Evolutionary conservation across 345 rosid genomes (phyloP).

Genomic region (Eutrema yunnanense): DNA sequence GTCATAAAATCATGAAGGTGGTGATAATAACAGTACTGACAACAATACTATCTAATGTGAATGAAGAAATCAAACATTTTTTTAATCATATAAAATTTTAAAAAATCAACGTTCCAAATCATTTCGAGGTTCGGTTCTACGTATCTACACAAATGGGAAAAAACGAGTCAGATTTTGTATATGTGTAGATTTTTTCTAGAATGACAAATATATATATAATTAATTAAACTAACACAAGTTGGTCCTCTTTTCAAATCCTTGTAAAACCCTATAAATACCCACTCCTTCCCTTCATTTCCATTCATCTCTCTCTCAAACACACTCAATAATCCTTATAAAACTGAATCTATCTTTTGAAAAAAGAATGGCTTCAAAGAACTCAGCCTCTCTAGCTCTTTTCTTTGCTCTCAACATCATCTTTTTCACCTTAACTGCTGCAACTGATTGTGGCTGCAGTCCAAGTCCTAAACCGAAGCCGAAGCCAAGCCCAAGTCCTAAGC

Average conservation of each 20-base stretch:
- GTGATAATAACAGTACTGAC: not conserved
- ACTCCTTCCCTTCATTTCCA: not conserved
- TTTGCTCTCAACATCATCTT: conserved; percentile 22
- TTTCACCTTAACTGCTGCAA: conserved; percentile 21
- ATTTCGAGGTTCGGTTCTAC: not conserved
- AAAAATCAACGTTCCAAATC: not conserved
- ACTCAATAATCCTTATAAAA: not conserved
- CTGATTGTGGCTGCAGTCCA: conserved; percentile 17
- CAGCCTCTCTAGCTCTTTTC: conserved; percentile 26
- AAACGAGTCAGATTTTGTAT: not conserved
- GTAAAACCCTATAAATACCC: conserved; percentile 1
- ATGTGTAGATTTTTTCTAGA: no score
- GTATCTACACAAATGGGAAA: not conserved
- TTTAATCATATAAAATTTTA: not conserved
- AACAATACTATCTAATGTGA: not conserved
- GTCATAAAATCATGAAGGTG: no score
- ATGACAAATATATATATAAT: not conserved
- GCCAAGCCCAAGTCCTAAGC: conserved; percentile 7
- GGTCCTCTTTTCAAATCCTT: not conserved
- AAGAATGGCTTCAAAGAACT: conserved; percentile 27
- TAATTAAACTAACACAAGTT: not conserved
- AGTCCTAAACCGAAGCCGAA: conserved; percentile 2
- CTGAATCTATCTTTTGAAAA: not conserved
- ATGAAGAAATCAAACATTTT: not conserved
- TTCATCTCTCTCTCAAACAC: not conserved